Conservation (phyloP, 2,329 filamentous ascomycete species). For the Aureobasidium musti region DNA sequence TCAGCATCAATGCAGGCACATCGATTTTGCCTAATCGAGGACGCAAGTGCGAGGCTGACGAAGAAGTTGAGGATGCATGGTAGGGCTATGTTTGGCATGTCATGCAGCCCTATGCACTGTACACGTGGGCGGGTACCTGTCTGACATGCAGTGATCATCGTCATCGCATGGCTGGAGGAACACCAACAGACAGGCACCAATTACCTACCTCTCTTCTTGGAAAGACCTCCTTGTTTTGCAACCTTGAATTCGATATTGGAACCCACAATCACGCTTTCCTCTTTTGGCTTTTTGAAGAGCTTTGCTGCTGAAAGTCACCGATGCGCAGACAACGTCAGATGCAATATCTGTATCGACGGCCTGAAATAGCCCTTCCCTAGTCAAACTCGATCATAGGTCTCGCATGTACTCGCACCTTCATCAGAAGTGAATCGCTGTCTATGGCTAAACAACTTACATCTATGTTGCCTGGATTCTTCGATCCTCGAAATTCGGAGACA, state of each 20-base stretch:
- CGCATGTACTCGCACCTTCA: too few relatives aligned
- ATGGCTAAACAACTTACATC: too few relatives aligned
- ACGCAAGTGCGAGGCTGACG: not conserved
- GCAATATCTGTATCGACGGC: too few relatives aligned
- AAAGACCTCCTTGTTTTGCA: not conserved
- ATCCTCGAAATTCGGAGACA: too few relatives aligned
- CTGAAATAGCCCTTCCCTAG: too few relatives aligned
- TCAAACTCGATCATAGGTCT: too few relatives aligned
- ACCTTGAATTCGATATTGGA: too few relatives aligned
- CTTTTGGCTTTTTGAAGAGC: not conserved
- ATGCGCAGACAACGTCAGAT: too few relatives aligned
- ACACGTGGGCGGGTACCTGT: slow-evolving; percentile 5
- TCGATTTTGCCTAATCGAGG: not conserved
- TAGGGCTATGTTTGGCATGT: slow-evolving; percentile 6
- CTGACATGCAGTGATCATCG: slow-evolving; percentile 18
- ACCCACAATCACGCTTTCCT: not conserved
- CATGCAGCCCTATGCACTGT: slow-evolving; percentile 13
- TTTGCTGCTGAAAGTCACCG: too few relatives aligned
- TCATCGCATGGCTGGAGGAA: not conserved
- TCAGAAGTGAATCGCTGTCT: too few relatives aligned
- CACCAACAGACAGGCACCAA: slow-evolving; percentile 2
- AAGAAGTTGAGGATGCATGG: not conserved
- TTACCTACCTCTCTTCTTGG: not conserved
- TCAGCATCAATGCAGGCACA: not conserved
- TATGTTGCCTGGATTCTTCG: too few relatives aligned